phyloP scores from a whole-genome alignment of 2,329 filamentous ascomycete genomes.

The Sclerotinia trifoliorum region DNA sequence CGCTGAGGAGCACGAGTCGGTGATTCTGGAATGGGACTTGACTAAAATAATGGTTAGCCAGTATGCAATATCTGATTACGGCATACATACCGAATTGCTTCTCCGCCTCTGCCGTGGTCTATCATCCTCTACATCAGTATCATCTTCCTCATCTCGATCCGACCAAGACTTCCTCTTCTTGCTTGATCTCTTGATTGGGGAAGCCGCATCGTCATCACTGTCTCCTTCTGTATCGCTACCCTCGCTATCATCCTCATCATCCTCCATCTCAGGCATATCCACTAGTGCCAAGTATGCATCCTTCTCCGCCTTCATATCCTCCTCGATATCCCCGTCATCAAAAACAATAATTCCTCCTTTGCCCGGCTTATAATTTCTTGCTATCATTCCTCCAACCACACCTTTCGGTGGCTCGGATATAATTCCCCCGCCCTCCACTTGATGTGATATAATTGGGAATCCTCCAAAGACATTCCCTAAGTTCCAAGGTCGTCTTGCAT shows the following conservation, averaged over 20 bases:
- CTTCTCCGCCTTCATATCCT: slow-evolving; percentile 70
- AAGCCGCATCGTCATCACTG: slow-evolving; percentile 52
- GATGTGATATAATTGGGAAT: slow-evolving; percentile 50
- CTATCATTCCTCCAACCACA: slow-evolving; percentile 70
- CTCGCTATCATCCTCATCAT: slow-evolving; percentile 55
- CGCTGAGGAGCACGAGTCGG: slow-evolving; percentile 59
- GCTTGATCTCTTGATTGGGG: slow-evolving; percentile 52
- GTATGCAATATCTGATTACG: slow-evolving; percentile 22
- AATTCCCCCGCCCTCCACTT: slow-evolving; percentile 45
- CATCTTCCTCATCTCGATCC: slow-evolving; percentile 62
- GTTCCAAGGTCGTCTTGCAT: slow-evolving; percentile 92
- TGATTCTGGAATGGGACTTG: slow-evolving; percentile 63
- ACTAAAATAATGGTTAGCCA: slow-evolving; percentile 45
- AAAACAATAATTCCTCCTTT: slow-evolving; percentile 89
- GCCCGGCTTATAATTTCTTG: slow-evolving; percentile 69
- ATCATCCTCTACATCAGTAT: slow-evolving; percentile 64
- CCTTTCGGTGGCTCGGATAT: slow-evolving; percentile 56
- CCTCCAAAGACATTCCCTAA: slow-evolving; percentile 89
- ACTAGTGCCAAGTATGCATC: slow-evolving; percentile 82
- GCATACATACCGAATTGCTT: slow-evolving; percentile 75
- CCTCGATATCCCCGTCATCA: slow-evolving; percentile 92
- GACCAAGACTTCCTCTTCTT: slow-evolving; percentile 81
- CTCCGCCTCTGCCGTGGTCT: slow-evolving; percentile 76
- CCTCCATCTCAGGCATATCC: slow-evolving; percentile 81
- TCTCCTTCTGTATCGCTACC: slow-evolving; percentile 53